Conservation (phyloP, 1,284 basidiomycete genomes). For the Trichosporon asahii region DNA sequence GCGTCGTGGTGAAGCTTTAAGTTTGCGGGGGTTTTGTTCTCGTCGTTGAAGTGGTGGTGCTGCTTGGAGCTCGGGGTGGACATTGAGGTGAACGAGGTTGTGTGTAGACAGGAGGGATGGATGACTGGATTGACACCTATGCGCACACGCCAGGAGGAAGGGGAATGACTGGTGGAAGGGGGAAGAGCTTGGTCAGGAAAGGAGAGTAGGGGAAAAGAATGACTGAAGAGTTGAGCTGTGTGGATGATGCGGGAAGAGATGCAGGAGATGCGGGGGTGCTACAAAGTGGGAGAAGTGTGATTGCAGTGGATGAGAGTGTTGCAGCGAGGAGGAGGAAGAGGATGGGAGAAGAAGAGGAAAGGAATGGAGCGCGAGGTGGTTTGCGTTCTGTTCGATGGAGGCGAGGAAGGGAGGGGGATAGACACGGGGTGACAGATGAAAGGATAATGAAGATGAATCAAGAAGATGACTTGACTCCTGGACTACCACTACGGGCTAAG, state of each 20-base stretch:
- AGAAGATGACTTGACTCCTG: conserved; percentile 4
- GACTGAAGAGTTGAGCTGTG: conserved; percentile 4
- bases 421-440: conserved; percentile 6
- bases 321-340: conserved; percentile 1
- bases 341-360: conserved; percentile 1
- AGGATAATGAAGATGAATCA: conserved; percentile 12
- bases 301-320: background rate
- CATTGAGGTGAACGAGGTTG: background rate
- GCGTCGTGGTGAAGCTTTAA: conserved; percentile 13
- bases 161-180: background rate
- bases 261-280: background rate
- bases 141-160: background rate
- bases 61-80: conserved; percentile 9
- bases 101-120: background rate
- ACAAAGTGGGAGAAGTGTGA: background rate
- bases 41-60: conserved; percentile 22
- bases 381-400: background rate
- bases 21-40: conserved; percentile 23
- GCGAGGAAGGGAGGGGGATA: background rate
- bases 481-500: conserved; percentile 3
- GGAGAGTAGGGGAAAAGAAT: conserved; percentile 7
- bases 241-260: background rate
- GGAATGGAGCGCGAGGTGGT: background rate
- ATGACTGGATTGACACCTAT: background rate
- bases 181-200: background rate